Percentiles rank a stretch among this genome's conserved stretches.
These are phyloP conservation scores for Fusarium keratoplasticum DNA, from an alignment of 2,329 filamentous ascomycete genomes.

Conservation along the genomic window DNA sequence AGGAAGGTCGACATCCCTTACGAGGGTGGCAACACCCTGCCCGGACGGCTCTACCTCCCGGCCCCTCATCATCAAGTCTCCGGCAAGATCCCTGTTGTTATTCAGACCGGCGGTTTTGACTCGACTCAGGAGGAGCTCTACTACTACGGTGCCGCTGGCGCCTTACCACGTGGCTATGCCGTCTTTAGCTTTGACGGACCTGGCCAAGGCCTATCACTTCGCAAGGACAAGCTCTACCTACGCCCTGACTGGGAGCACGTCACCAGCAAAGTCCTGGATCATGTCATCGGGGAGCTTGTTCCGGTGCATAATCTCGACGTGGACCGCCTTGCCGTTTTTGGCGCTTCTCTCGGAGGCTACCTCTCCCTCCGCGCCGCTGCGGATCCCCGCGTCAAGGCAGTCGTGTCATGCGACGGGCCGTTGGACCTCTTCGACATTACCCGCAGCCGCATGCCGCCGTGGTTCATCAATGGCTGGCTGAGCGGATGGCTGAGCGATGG, in stretches of 20 bases:
- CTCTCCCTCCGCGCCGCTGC: constrained; percentile 56
- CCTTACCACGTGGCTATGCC: constrained; percentile 53
- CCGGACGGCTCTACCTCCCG: constrained; percentile 54
- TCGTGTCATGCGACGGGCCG: constrained; percentile 49
- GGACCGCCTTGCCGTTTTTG: constrained; percentile 50
- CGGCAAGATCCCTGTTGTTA: constrained; percentile 49
- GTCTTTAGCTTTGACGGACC: constrained; percentile 59
- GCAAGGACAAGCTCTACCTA: constrained; percentile 43
- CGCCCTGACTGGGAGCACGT: constrained; percentile 55
- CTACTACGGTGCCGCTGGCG: constrained; percentile 45
- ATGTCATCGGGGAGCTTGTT: constrained; percentile 32
- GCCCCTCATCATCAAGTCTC: constrained; percentile 26
- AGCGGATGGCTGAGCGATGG: constrained; percentile 41
- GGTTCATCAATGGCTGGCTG: constrained; percentile 36
- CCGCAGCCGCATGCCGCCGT: constrained; percentile 38
- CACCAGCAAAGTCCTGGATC: constrained; percentile 46
- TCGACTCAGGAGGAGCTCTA: constrained; percentile 56
- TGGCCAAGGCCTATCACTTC: constrained; percentile 55
- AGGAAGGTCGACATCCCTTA: constrained; percentile 51
- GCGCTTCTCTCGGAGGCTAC: constrained; percentile 58
- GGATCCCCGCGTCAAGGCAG: constrained; percentile 58
- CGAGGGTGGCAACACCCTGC: constrained; percentile 47
- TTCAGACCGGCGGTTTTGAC: constrained; percentile 53
- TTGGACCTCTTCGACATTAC: constrained; percentile 43
- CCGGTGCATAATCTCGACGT: constrained; percentile 51